phyloP scores from a whole-genome alignment of 345 rosid species.

The Murraya koenigii region DNA sequence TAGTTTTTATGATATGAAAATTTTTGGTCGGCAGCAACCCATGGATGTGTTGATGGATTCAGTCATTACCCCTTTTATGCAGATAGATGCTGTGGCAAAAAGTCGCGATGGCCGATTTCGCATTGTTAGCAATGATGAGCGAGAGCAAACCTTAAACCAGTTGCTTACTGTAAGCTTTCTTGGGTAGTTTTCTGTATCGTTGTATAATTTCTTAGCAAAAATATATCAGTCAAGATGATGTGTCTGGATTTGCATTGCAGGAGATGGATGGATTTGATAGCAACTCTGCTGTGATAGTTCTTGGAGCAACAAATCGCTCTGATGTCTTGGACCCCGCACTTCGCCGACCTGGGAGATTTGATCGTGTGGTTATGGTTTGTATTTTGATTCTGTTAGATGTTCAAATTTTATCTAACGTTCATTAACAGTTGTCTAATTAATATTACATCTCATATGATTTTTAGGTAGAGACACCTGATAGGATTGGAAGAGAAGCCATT shows the following conservation, averaged over 20 bases:
- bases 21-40: constrained; percentile 1
- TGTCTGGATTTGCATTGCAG: constrained; percentile 38
- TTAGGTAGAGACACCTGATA: constrained; percentile 94
- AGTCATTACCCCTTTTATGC: constrained; percentile 18
- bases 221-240: not conserved
- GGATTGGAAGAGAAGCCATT: constrained; percentile 89
- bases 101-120: constrained; percentile 94
- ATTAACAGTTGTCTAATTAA: constrained; percentile 5
- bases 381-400: constrained; percentile 17
- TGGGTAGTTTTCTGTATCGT: constrained; percentile 7
- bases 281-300: constrained; percentile 91
- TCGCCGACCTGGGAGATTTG: constrained; percentile 97
- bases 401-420: constrained; percentile 3
- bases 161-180: constrained; percentile 70
- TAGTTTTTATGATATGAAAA: constrained; percentile 3
- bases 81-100: constrained; percentile 99
- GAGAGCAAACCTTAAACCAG: constrained; percentile 98
- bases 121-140: constrained; percentile 83
- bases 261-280: constrained; percentile 99
- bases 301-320: constrained; percentile 96
- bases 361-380: constrained; percentile 89
- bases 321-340: constrained; percentile 97
- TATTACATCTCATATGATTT: constrained; percentile 15
- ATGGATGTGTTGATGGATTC: constrained; percentile 6
- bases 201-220: not conserved